phyloP scores from a whole-genome alignment of 1,139 yeast genomes.

The Tardiomyces depauwii region DNA sequence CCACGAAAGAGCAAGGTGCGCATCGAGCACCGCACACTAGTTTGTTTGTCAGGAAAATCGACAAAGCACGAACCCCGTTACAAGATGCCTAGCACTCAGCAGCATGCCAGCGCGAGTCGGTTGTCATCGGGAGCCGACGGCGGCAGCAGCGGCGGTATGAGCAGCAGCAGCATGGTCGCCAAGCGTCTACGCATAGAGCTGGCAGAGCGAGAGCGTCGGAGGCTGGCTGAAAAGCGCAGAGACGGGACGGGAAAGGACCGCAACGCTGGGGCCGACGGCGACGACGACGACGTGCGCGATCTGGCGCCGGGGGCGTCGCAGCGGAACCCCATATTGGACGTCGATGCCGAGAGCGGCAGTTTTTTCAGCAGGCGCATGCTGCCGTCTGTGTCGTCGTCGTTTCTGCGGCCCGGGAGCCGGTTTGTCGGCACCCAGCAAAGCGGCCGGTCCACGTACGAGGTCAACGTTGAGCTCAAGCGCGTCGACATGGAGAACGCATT shows the following conservation, averaged over 20 bases:
- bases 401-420: slow-evolving; percentile 48
- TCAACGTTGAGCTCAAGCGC: slow-evolving; percentile 57
- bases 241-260: not conserved
- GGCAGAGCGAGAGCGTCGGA: not conserved
- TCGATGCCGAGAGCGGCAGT: slow-evolving; percentile 1
- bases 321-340: not conserved
- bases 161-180: not conserved
- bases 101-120: not conserved
- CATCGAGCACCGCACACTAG: too few relatives aligned
- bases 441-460: slow-evolving; percentile 56
- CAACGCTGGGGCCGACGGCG: not conserved
- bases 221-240: not conserved
- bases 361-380: slow-evolving; percentile 2
- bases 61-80: too few relatives aligned
- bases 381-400: slow-evolving; percentile 12
- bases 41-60: too few relatives aligned
- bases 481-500: slow-evolving; percentile 53
- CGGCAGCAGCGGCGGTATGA: not conserved
- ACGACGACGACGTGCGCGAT: not conserved
- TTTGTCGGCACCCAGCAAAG: slow-evolving; percentile 67
- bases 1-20: too few relatives aligned
- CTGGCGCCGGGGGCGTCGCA: not conserved
- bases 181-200: not conserved
- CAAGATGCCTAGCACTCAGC: not conserved
- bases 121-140: not conserved